Evolutionary conservation across 2,329 filamentous ascomycete genomes (phyloP), one percentile per base, ranked within the genome.

Genomic region (Exophiala xenobiotica): DNA sequence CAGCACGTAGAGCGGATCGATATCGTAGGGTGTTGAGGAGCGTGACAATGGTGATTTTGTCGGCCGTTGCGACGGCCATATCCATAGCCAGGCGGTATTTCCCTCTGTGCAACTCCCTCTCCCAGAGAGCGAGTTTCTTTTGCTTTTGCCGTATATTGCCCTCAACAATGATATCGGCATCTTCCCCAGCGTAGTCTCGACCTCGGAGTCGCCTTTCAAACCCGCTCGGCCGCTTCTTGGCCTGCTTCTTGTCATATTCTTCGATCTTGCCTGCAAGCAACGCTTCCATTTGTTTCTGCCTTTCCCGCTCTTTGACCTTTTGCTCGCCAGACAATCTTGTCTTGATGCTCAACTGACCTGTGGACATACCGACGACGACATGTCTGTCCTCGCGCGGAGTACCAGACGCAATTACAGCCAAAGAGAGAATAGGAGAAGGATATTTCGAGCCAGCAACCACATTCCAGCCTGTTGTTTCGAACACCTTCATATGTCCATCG

Each of bases 401-500:
- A n/a, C 84, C 84, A 6, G 82, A 78, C 9, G 80, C 77, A 58
- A 96, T 82, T 37, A 96, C 86, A 53, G 80, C 82, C 53, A 97
- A 79, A 7, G 90, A 88, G 9, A 99, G 81, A 51, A 99, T 87
- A 1, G 93, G 93, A 1, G 90, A 88, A 4, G 90, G 86, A 70
- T 97, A 99, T 72, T 97, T 99, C 54, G 87, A 83, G 45, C 89
- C 92, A 31, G 89, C 87, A n/a, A 97, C 91, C 6, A 97, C 88
- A 66, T 96, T 96, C 93, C 93, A 99, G 44, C 83, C 86, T 1
- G 85, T 85, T 1, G 91, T 96, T 72, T 97, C 92, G 64, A 95
- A 97, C 31, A 99, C 83, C 73, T 99, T 99, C 73, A 97, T 85
- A 70, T 97, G 93, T 7, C 93, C 95, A 68, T 99, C 93, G 39